Evolutionary conservation across 176 grass and related monocot species (phyloP).

Genomic region (Hsuehochloa calcarea): DNA sequence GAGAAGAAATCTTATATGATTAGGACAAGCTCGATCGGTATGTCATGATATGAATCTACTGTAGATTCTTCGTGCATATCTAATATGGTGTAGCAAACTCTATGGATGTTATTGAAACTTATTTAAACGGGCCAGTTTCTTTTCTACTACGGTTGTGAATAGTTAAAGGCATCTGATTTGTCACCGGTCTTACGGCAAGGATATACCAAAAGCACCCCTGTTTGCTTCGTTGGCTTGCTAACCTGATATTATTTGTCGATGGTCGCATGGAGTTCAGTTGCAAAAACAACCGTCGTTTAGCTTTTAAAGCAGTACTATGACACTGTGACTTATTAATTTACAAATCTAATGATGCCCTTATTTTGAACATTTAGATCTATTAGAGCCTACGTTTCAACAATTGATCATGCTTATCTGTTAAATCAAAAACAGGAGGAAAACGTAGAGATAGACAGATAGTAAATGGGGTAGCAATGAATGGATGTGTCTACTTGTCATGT

Average conservation of each 20-base stretch:
- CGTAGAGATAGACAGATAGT: not conserved
- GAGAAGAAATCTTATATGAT: not conserved
- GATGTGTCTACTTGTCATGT: not conserved
- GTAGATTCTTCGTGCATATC: not conserved
- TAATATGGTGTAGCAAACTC: not conserved
- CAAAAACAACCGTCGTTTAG: too few relatives aligned
- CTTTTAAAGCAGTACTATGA: too few relatives aligned
- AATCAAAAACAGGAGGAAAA: not conserved
- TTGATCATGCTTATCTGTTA: not conserved
- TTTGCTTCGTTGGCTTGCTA: too few relatives aligned
- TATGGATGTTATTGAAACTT: too few relatives aligned
- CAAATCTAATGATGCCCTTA: not conserved
- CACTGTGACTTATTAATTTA: not conserved
- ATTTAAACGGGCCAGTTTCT: too few relatives aligned
- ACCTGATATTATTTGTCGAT: too few relatives aligned
- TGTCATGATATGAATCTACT: not conserved
- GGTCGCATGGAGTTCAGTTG: too few relatives aligned
- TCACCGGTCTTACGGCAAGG: constrained; percentile 8
- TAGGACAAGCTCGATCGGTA: not conserved
- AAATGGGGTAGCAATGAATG: not conserved
- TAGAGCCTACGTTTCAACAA: not conserved
- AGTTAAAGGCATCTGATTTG: not conserved
- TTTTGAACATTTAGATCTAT: not conserved
- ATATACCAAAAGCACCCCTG: constrained; percentile 2
- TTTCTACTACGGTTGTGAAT: not conserved